Evolutionary conservation across 2,329 filamentous ascomycete species (phyloP).

Genomic region (Coniochaeta sp.): DNA sequence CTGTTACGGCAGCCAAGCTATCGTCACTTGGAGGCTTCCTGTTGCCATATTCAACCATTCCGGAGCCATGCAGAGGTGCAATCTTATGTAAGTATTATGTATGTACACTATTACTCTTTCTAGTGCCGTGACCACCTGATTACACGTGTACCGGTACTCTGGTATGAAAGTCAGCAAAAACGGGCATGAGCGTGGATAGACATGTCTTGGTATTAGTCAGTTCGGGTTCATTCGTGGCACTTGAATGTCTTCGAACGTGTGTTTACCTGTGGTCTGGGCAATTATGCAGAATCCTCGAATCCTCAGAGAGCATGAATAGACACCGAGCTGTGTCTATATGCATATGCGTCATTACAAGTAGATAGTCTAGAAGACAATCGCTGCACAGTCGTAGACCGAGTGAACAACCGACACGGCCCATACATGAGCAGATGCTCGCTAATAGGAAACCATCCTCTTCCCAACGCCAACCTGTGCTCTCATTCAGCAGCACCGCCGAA

Average conservation of each 20-base stretch:
- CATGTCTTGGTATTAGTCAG: too few relatives aligned
- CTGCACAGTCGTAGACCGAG: neutral
- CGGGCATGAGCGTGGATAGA: too few relatives aligned
- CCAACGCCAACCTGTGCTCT: neutral
- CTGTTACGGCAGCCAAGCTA: neutral
- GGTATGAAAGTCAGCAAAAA: neutral
- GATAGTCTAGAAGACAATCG: too few relatives aligned
- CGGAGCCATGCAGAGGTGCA: neutral
- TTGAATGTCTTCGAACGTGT: too few relatives aligned
- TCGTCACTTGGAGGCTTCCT: neutral
- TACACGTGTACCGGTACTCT: too few relatives aligned
- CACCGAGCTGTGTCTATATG: too few relatives aligned
- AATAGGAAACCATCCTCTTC: neutral
- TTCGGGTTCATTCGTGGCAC: too few relatives aligned
- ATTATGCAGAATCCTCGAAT: neutral
- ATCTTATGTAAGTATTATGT: neutral
- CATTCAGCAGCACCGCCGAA: conserved; percentile 12
- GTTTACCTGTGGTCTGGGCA: too few relatives aligned
- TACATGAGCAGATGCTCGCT: neutral
- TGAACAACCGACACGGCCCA: neutral
- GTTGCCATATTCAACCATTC: neutral
- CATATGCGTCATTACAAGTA: too few relatives aligned
- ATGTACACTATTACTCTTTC: neutral
- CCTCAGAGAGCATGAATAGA: too few relatives aligned
- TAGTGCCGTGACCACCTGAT: too few relatives aligned